Base-by-base conservation (phyloP, 805 yeast genomes). In the Candida krabiensis region DNA sequence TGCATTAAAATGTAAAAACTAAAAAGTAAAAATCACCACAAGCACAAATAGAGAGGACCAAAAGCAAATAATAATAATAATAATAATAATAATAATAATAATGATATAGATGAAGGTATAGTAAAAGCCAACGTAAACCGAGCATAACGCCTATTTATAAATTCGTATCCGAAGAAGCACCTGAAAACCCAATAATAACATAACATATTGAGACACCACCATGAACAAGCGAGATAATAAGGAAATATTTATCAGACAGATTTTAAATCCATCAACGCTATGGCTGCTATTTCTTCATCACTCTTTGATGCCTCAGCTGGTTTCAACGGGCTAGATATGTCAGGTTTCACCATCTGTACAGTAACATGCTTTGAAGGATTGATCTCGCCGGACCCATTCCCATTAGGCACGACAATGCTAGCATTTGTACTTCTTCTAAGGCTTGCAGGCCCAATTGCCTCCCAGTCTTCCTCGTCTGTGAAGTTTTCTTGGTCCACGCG, bases 391-490 rank as follows among this genome's bases (percentile, higher is more conserved):
- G 41, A 35, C 8, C 29, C 28, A 14, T 52, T 50, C 1, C 50
- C 41, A 9, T 56, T 50, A 2, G 61, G 52, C 1, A 51, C 44
- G 12, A 45, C 38, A 13, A 47, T 37, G 13, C 48, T 45, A 6
- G 56, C 47, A 14, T 46, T 49, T 29, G 49, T 49, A n/a, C 47
- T 46, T 29, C 49, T 56, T 28, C 59, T 47, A 21, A 88, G 66
- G 29, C 77, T 67, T 26, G 76, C 82, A 0, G 96, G 89, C 1
- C 97, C 97, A 37, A 90, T 83, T 0, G 88, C 66, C 45, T 81
- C 85, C 99, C 99, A 91, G 62, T 91, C 98, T 62, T 91, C 99
- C 56, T 91, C 98, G 61, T 91, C 99, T 0, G 99, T 91, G 36
- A 42, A 51, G 54, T 87, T 95, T 30, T 80, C 73, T 36, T 35